Percentiles rank a stretch among this genome's conserved stretches.
phyloP scores from a whole-genome alignment of 2,329 filamentous ascomycete species.

The Raffaelea ambrosiae region DNA sequence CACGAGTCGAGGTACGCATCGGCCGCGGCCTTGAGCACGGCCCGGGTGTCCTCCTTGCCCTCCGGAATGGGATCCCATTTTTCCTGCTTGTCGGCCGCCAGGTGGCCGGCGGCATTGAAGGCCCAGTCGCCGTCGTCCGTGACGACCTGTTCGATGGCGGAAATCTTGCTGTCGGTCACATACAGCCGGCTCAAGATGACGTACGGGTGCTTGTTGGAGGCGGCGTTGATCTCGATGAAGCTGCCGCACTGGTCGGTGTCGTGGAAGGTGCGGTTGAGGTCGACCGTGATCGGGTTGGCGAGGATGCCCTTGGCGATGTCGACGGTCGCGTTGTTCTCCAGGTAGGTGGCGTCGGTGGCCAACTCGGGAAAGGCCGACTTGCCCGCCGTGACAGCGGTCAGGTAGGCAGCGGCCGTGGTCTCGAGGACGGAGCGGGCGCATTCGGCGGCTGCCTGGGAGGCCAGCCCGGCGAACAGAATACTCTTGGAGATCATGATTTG shows the following conservation, averaged over 20 bases:
- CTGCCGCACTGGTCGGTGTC: conserved; percentile 16
- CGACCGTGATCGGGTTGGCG: conserved; percentile 12
- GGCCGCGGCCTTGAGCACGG: conserved; percentile 9
- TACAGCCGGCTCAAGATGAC: conserved; percentile 12
- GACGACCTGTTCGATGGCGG: conserved; percentile 8
- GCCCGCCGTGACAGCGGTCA: conserved; percentile 13
- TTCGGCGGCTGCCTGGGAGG: conserved; percentile 8
- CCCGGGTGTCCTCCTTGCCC: conserved; percentile 12
- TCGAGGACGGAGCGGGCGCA: conserved; percentile 15
- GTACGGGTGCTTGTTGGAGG: conserved; percentile 13
- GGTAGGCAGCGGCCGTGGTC: conserved; percentile 13
- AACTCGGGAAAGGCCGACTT: conserved; percentile 7
- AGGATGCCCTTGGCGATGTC: conserved; percentile 15
- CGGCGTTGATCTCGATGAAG: conserved; percentile 12
- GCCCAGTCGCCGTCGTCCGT: conserved; percentile 11
- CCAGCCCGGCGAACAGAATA: background rate
- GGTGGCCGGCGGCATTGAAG: conserved; percentile 10
- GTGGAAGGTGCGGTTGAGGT: conserved; percentile 15
- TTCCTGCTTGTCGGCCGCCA: conserved; percentile 8
- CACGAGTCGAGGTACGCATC: conserved; percentile 12
- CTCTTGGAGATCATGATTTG: no score
- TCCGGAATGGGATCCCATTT: conserved; percentile 10
- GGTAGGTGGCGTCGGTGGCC: conserved; percentile 11
- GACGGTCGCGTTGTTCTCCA: conserved; percentile 15
- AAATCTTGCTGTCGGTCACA: conserved; percentile 8